Evolutionary conservation across 805 yeast species (phyloP), one percentile per base, ranked within the genome.

Genomic region (Ogataea ramenticola): DNA sequence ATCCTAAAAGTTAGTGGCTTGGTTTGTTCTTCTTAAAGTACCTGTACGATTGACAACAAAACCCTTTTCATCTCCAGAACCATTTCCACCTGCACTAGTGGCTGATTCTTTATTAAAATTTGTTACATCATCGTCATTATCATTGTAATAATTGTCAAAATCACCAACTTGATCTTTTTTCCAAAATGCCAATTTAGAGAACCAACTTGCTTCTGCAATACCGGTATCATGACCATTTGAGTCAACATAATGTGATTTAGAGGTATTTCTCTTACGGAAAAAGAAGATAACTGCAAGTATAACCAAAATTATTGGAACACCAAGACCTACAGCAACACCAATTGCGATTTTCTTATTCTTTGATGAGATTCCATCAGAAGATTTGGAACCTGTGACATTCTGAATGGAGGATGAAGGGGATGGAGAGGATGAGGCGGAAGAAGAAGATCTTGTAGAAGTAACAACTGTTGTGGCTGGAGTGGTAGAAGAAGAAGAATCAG

Each of bases 321-420:
- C 86, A 14, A 84, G 73, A 44, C 89, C 89, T 6, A 82, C 82
- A 26, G 78, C 82, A 46, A 81, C 80, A 34, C 89, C 89, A 42
- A 81, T 72, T 21, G 82, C 77, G 31, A 82, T 72, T 44, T 72
- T 73, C 43, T 75, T 69, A 46, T 74, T 62, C 41, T 73, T 71
- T 15, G 66, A 54, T 1, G 81, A 69, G 8, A 80, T 61, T 0
- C 82, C 82, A 3, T 62, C 54, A 8, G 55, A 33, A 24, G 43
- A 33, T 2, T 49, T 36, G 6, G 27, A 24, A 10, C 10, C 27
- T 7, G 27, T 7, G 27, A 24, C 27, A 24, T 24, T 24, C 10
- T 24, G 27, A 24, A 24, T 24, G 10, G 27, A 24, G 33, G 52
- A 44, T 20, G 42, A 29, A 14, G 45, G 33, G 16, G 35, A 35